phyloP scores from a whole-genome alignment of 306 rosid species.

The Vicia villosa region DNA sequence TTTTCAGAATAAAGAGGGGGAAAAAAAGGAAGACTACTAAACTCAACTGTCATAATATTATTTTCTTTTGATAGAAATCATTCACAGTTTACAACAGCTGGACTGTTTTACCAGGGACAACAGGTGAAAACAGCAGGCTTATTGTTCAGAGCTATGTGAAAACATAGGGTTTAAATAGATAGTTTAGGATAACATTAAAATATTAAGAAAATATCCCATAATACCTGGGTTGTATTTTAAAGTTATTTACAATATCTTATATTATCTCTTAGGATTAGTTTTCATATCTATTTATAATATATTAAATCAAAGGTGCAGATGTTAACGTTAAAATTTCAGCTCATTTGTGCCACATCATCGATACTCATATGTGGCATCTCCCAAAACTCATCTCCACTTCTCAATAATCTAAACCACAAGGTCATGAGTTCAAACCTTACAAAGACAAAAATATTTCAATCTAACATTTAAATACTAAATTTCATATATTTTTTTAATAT shows the following conservation, averaged over 20 bases:
- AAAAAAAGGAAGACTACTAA: not conserved
- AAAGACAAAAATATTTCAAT: no score
- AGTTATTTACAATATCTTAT: conserved; percentile 1
- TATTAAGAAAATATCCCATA: not conserved
- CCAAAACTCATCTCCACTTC: no score
- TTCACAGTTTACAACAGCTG: not conserved
- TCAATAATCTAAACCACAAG: no score
- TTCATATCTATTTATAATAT: not conserved
- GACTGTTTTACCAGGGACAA: not conserved
- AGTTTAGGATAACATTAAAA: not conserved
- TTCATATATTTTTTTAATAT: no score
- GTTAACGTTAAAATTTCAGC: no score
- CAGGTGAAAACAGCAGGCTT: not conserved
- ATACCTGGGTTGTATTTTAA: not conserved
- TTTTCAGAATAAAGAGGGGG: not conserved
- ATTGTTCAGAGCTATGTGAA: not conserved
- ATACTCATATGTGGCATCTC: no score
- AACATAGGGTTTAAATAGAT: not conserved
- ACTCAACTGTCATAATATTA: not conserved
- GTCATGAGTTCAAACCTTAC: no score
- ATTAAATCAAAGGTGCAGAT: no score
- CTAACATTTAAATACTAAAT: no score
- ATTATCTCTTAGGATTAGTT: not conserved
- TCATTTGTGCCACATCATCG: no score
- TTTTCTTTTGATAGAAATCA: not conserved